Conservation (phyloP, 139 green algal genomes). For the Auxenochlorella protothecoides region DNA sequence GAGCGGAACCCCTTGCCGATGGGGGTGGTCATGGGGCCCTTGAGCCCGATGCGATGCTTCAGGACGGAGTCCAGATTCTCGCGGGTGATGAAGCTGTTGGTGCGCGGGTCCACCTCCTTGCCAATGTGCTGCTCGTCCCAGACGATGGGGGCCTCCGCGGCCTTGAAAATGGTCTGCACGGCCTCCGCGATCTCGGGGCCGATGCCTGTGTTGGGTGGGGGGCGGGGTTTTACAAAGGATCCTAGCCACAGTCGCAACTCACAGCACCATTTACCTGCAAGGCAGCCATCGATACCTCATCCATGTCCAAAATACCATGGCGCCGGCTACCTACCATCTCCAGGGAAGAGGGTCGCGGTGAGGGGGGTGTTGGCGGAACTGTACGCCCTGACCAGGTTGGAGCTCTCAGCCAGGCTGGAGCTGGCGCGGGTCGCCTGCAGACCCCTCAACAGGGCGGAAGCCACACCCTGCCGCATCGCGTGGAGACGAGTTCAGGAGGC, state of each 20-base stretch:
- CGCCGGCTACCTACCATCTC: conserved; percentile 23
- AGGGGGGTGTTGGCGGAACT: background rate
- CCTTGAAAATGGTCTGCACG: conserved; percentile 69
- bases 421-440: background rate
- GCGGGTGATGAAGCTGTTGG: conserved; percentile 83
- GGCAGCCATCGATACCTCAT: background rate
- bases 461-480: conserved; percentile 2
- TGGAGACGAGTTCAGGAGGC: too few relatives aligned
- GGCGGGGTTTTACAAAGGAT: background rate
- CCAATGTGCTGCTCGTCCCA: conserved; percentile 89
- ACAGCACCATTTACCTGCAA: background rate
- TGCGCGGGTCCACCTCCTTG: conserved; percentile 74
- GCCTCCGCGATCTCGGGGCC: conserved; percentile 84
- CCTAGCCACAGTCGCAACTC: background rate
- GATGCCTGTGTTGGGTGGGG: conserved; percentile 40
- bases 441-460: conserved; percentile 1
- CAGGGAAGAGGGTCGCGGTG: conserved; percentile 31
- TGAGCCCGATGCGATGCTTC: conserved; percentile 81
- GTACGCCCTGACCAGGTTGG: background rate
- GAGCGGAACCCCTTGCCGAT: conserved; percentile 89
- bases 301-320: too few relatives aligned
- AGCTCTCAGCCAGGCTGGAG: background rate
- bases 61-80: conserved; percentile 92
- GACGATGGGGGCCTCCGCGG: conserved; percentile 58
- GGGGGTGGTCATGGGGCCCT: conserved; percentile 94